These are phyloP conservation scores for Detonula confervacea DNA, from an alignment of 352 stramenopile genomes.

Conservation along the genomic window DNA sequence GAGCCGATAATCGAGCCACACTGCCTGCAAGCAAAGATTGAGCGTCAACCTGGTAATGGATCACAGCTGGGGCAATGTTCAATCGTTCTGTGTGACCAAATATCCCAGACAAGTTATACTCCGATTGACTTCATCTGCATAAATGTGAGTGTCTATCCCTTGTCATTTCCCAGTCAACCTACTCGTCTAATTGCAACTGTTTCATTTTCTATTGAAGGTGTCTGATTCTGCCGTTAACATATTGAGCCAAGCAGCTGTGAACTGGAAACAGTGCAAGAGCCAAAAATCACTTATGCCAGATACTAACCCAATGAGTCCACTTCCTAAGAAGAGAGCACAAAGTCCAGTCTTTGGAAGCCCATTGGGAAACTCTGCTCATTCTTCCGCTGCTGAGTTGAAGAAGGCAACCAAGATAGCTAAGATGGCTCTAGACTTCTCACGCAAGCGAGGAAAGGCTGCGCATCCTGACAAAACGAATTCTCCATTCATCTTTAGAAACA, in stretches of 20 bases:
- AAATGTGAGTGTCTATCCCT: conserved; percentile 34
- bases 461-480: conserved; percentile 12
- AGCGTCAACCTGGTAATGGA: conserved; percentile 51
- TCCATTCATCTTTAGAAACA: conserved; percentile 75
- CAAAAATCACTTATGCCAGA: conserved; percentile 10
- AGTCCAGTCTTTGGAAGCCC: conserved; percentile 25
- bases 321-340: background rate
- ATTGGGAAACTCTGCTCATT: background rate
- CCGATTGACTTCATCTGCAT: conserved; percentile 45
- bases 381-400: conserved; percentile 39
- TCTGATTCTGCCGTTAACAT: conserved; percentile 39
- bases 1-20: conserved; percentile 61
- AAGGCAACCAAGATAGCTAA: conserved; percentile 46
- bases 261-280: conserved; percentile 37
- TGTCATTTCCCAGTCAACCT: background rate
- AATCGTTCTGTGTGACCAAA: conserved; percentile 58
- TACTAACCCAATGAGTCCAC: conserved; percentile 7
- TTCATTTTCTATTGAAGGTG: conserved; percentile 12
- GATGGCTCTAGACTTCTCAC: conserved; percentile 45
- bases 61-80: conserved; percentile 44
- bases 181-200: conserved; percentile 5
- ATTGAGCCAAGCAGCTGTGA: conserved; percentile 31
- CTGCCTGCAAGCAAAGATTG: conserved; percentile 57
- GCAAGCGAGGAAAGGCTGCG: conserved; percentile 40
- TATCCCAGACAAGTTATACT: background rate